Evolutionary conservation across 176 grass and related monocot species (phyloP).

Genomic region (Eleusine coracana): DNA sequence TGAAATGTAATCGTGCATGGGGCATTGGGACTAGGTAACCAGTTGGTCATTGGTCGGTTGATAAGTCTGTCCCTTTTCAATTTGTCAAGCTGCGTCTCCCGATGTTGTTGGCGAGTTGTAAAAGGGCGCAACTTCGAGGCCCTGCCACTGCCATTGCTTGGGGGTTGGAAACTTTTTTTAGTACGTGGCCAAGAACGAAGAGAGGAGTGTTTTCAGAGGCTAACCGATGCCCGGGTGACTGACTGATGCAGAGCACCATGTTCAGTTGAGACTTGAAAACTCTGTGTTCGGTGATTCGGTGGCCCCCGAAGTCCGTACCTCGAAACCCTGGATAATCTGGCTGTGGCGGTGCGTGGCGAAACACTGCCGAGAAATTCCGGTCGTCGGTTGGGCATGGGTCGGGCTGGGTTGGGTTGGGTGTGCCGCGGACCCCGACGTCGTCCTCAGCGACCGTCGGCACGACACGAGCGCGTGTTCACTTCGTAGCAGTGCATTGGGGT

Average conservation of each 20-base stretch:
- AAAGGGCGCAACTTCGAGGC: background rate
- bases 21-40: slow-evolving; percentile 18
- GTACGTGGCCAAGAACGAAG: too few relatives aligned
- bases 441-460: background rate
- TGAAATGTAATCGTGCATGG: background rate
- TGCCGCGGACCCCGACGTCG: background rate
- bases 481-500: background rate
- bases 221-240: background rate
- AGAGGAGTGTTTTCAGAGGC: background rate
- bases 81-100: slow-evolving; percentile 36
- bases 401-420: too few relatives aligned
- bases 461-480: background rate
- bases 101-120: slow-evolving; percentile 22
- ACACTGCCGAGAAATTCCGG: background rate
- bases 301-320: slow-evolving; percentile 1
- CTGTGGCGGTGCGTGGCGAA: too few relatives aligned
- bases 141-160: slow-evolving; percentile 37
- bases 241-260: background rate
- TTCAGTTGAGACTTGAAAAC: background rate
- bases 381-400: background rate
- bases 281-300: background rate
- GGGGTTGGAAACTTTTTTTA: slow-evolving; percentile 2
- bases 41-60: slow-evolving; percentile 28
- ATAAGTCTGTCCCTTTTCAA: slow-evolving; percentile 25
- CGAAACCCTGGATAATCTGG: slow-evolving; percentile 1